A percentile compares a stretch with the other conserved stretches of the same genome.
phyloP scores from a whole-genome alignment of 495 filamentous ascomycete genomes.

The Trichoderma asperelloides region DNA sequence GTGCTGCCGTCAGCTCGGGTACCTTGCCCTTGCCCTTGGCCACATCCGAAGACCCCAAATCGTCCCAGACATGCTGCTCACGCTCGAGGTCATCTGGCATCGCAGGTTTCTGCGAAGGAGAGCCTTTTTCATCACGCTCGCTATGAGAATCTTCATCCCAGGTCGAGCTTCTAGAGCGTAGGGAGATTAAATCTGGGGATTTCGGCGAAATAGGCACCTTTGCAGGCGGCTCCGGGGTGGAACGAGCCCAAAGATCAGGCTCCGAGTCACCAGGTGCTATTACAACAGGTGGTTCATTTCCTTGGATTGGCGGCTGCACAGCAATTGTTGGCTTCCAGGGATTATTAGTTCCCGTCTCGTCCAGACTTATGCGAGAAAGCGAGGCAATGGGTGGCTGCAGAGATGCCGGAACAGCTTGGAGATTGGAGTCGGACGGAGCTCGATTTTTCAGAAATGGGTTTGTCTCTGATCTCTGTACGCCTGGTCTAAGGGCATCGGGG shows the following conservation, averaged over 20 bases:
- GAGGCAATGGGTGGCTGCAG: slow-evolving; percentile 18
- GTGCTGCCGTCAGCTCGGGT: not conserved
- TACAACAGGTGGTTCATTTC: not conserved
- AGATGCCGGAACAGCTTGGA: slow-evolving; percentile 11
- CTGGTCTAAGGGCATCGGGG: slow-evolving; percentile 27
- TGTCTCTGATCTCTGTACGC: slow-evolving; percentile 30
- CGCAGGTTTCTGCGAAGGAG: not conserved
- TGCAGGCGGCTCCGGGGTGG: slow-evolving; percentile 12
- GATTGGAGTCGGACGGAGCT: slow-evolving; percentile 3
- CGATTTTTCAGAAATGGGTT: slow-evolving; percentile 42
- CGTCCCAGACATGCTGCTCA: slow-evolving; percentile 3
- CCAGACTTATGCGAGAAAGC: slow-evolving; percentile 30
- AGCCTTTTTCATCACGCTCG: not conserved
- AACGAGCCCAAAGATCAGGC: slow-evolving; percentile 13
- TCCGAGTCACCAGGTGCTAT: not conserved
- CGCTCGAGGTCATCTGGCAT: not conserved
- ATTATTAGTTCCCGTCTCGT: slow-evolving; percentile 35
- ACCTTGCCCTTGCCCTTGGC: slow-evolving; percentile 10
- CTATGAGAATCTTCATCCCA: not conserved
- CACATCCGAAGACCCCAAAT: not conserved
- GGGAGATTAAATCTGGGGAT: not conserved
- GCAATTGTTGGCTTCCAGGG: slow-evolving; percentile 40
- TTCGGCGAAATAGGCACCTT: not conserved
- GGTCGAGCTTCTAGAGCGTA: not conserved
- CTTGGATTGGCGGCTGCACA: slow-evolving; percentile 15